Evolutionary conservation across 805 yeast species (phyloP), one percentile per base, ranked within the genome.

Genomic region (Soucietia sequanensis): DNA sequence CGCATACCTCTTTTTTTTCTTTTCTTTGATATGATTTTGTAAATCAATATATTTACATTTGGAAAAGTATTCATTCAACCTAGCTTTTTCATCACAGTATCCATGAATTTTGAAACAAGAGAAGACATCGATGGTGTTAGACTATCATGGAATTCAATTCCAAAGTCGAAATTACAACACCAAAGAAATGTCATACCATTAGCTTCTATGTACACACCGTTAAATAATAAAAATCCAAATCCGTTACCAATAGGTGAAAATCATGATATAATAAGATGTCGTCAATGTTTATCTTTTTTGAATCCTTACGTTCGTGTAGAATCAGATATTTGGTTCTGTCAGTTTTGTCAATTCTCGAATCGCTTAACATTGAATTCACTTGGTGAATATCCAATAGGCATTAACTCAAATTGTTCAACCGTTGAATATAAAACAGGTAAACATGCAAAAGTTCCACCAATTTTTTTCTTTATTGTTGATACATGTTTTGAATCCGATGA

Each of bases 91-190:
- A 21, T 8, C 23, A 7, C 8, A 23, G 29, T 10, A 17, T 20
- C 18, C 12, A 67, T 67, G 72, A 61, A 60, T 44, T 75, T 76
- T 46, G 80, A 76, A 48, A 65, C 65, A 12, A 60, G 72, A 46
- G 95, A 85, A 54, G 93, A 85, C 54, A 54, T 60, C 34, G 83
- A 84, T 46, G 93, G 93, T 31, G 75, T 83, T 26, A 75, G 93
- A 48, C 71, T 81, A 54, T 71, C 90, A 5, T 85, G 93, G 89
- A 83, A 81, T 52, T 62, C 66, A 7, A 56, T 80, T 10, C 84
- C 85, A 5, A 62, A 70, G 27, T 64, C 77, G n/a, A 73, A 70
- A 47, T 60, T 68, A 27, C 80, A 77, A 31, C 73, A 75, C 33
- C 64, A 68, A 21, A 54, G 81, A 33, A 66, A 74, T 32, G 67